Evolutionary conservation across 2,329 filamentous ascomycete species (phyloP).

Genomic region (Huntiella omanensis): DNA sequence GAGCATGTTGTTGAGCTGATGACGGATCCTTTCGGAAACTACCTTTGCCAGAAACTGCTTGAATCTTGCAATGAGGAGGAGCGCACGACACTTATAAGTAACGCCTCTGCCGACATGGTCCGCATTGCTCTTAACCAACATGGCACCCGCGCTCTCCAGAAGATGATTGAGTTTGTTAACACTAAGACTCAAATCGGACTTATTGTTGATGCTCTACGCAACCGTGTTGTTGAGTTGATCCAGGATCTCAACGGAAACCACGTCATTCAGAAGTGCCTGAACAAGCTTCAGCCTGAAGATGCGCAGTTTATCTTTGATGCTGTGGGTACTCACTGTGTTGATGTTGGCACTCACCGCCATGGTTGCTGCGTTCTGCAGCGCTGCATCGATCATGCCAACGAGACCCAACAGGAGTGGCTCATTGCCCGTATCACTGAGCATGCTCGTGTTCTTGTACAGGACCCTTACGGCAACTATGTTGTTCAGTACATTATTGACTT

Average conservation of each 20-base stretch:
- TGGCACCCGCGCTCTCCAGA: conserved; percentile 87
- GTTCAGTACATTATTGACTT: conserved; percentile 97
- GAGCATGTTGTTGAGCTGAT: conserved; percentile 91
- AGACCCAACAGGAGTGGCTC: conserved; percentile 70
- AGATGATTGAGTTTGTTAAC: conserved; percentile 97
- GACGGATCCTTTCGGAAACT: conserved; percentile 98
- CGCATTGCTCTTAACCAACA: conserved; percentile 93
- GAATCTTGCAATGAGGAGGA: conserved; percentile 93
- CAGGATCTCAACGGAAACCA: conserved; percentile 97
- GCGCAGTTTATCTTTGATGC: conserved; percentile 95
- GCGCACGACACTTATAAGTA: conserved; percentile 79
- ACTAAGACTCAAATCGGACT: conserved; percentile 69
- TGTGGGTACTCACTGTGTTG: conserved; percentile 69
- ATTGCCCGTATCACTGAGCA: conserved; percentile 75
- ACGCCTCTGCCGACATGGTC: conserved; percentile 72
- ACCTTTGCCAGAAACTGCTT: conserved; percentile 93
- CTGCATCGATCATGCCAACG: conserved; percentile 92
- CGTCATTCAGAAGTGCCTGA: conserved; percentile 97
- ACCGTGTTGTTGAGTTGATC: conserved; percentile 80
- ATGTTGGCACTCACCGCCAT: conserved; percentile 89
- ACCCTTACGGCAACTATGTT: conserved; percentile 97
- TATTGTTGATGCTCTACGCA: conserved; percentile 68
- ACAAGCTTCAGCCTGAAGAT: conserved; percentile 68
- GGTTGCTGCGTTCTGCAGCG: conserved; percentile 96
- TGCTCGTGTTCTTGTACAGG: conserved; percentile 77